Evolutionary conservation across 768 basidiomycete species (phyloP).

Genomic region (Nevesoporus exiguus): DNA sequence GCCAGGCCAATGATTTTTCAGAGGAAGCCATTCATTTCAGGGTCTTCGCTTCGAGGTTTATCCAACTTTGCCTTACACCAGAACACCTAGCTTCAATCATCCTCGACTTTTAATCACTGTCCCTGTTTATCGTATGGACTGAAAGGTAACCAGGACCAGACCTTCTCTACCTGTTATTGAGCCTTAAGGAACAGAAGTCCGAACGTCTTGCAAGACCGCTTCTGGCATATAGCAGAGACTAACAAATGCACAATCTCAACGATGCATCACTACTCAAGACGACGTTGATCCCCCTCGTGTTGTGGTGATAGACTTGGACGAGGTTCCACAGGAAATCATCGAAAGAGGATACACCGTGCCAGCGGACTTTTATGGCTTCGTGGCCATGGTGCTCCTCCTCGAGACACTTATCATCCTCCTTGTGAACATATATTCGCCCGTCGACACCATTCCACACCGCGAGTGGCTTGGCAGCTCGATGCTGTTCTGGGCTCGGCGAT

Average conservation of each 20-base stretch:
- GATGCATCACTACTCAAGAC: background rate
- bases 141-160: background rate
- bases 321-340: background rate
- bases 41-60: background rate
- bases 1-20: too few species aligned
- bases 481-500: background rate
- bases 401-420: background rate
- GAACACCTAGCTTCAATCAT: background rate
- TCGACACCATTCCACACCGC: background rate
- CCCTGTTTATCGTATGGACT: background rate
- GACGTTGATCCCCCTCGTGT: background rate
- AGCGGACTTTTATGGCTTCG: background rate
- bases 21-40: background rate
- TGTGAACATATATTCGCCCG: background rate
- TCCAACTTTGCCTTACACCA: background rate
- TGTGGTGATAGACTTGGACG: conserved; percentile 1
- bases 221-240: background rate
- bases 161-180: conserved; percentile 6
- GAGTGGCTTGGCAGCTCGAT: background rate
- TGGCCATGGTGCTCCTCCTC: background rate
- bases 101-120: conserved; percentile 3
- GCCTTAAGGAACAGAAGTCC: conserved; percentile 6
- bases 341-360: conserved; percentile 1
- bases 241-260: background rate
- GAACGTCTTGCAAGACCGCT: conserved; percentile 6